Base-by-base conservation (phyloP, 2,329 filamentous ascomycete species). In the Clonostachys rosea region DNA sequence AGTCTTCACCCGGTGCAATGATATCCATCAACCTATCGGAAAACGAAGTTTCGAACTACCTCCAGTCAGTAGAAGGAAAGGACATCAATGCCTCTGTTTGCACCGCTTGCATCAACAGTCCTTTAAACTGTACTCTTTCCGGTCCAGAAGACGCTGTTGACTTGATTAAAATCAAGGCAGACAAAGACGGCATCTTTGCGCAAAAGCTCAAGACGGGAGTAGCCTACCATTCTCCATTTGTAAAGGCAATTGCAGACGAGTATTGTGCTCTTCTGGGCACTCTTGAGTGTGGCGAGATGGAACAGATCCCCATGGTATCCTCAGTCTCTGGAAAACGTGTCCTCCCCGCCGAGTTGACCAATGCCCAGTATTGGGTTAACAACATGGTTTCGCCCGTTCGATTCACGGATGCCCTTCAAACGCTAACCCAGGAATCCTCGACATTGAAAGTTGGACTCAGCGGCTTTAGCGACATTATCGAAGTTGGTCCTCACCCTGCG, bases 301-400 rank as follows among this genome's bases (percentile, higher is more conserved):
- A 39, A 8, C 14, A 39, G 11, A 39, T 39, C 2, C 36, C 36
- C 10, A 52, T 55, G 30, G 37, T 43, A 40, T 44, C 42, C 14
- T 44, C 43, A n/a, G 30, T 46, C 14, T 40, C 43, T 12, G 43
- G 43, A 11, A 13, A n/a, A 7, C 16, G 11, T 10, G 24, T 47
- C 16, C 12, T 6, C 12, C 12, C 43, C 7, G 8, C 37, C 6
- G 17, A 20, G 30, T n/a, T 18, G 14, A 16, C 42, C 6, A 37
- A 44, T 5, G 52, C 47, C 13, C 43, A 55, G 12, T 68, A 69
- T 47, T 70, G 67, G 67, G 50, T 49, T 1, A 52, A 59, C 17
- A 70, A 70, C 46, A 55, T 69, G 56, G 50, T 53, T 6, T 55
- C 53, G 2, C 56, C 64, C 5, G 66, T 69, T 2, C 47, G 55